Evolutionary conservation across 805 yeast species (phyloP).

Genomic region (Pichia membranifaciens): DNA sequence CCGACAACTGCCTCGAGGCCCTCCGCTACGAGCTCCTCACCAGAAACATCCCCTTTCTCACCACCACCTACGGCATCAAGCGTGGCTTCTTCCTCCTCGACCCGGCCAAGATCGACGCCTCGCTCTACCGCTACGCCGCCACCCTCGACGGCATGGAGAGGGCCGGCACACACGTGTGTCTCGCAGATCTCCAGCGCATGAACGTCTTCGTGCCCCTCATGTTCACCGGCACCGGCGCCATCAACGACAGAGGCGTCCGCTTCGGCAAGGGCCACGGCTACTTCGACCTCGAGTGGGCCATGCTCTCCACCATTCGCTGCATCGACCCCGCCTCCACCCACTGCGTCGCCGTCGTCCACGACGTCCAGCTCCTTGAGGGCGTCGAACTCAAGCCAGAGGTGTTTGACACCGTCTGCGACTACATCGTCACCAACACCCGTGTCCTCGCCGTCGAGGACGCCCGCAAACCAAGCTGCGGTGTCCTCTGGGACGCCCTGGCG

Average conservation of each 20-base stretch:
- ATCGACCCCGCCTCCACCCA: slow-evolving; percentile 17
- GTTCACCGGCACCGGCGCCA: slow-evolving; percentile 31
- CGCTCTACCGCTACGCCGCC: slow-evolving; percentile 22
- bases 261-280: slow-evolving; percentile 31
- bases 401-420: slow-evolving; percentile 30
- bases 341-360: slow-evolving; percentile 29
- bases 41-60: slow-evolving; percentile 24
- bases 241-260: slow-evolving; percentile 26
- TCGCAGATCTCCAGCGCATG: slow-evolving; percentile 16
- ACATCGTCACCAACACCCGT: slow-evolving; percentile 24
- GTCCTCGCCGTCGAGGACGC: slow-evolving; percentile 16
- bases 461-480: slow-evolving; percentile 25
- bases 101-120: slow-evolving; percentile 20
- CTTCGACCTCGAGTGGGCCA: slow-evolving; percentile 31
- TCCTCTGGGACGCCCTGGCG: slow-evolving; percentile 26
- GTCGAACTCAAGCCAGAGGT: slow-evolving; percentile 24
- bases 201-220: slow-evolving; percentile 20
- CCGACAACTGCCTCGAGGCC: slow-evolving; percentile 29
- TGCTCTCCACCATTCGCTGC: slow-evolving; percentile 24
- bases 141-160: slow-evolving; percentile 30
- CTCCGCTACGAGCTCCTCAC: slow-evolving; percentile 22
- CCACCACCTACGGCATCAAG: slow-evolving; percentile 28
- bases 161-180: slow-evolving; percentile 18
- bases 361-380: slow-evolving; percentile 26
- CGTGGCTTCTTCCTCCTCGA: slow-evolving; percentile 27